Evolutionary conservation across 805 yeast genomes (phyloP), one percentile per base, ranked within the genome.

Genomic region (Lipomyces lipofer): DNA sequence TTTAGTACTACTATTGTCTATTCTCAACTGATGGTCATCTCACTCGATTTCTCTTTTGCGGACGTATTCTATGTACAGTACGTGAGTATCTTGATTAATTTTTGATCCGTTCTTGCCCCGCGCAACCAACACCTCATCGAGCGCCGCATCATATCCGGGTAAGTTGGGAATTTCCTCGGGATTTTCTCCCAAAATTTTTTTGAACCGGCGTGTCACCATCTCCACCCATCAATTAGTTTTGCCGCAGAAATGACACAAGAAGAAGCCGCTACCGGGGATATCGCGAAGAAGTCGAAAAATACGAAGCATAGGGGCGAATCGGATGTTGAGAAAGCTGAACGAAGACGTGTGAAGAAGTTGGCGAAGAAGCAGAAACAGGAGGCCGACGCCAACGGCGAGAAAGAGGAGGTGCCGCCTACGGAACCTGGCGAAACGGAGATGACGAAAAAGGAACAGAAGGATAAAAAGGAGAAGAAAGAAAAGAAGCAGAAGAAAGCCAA

Each of bases 401-500:
- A 67, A 69, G 69, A 64, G 47, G 67, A 59, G 10, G n/a, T n/a
- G n/a, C n/a, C n/a, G n/a, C n/a, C n/a, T n/a, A n/a, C n/a, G n/a
- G n/a, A 19, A 8, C 19, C 35, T 10, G 45, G n/a, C 6, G 21
- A 21, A 50, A 56, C 66, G 66, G 50, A 68, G n/a, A n/a, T n/a
- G n/a, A n/a, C n/a, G n/a, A 67, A 51, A 67, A 65, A 54, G 47
- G 59, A 62, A 1, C 56, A 64, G 59, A 60, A 64, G 44, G 62
- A 58, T 2, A 69, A 66, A 68, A 69, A 62, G 47, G 66, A 59
- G 10, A 65, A 67, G 47, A 66, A 67, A 52, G 58, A 58, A 10
- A 66, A 65, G 56, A 65, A 61, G 44, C 63, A 64, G 67, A 42
- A 66, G 65, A 65, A 62, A 66, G 63, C 38, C 67, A 63, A 58